A percentile compares a stretch with the other conserved stretches of the same genome.
Evolutionary conservation across 306 rosid species (phyloP).

Genomic region (Acacia crassicarpa): DNA sequence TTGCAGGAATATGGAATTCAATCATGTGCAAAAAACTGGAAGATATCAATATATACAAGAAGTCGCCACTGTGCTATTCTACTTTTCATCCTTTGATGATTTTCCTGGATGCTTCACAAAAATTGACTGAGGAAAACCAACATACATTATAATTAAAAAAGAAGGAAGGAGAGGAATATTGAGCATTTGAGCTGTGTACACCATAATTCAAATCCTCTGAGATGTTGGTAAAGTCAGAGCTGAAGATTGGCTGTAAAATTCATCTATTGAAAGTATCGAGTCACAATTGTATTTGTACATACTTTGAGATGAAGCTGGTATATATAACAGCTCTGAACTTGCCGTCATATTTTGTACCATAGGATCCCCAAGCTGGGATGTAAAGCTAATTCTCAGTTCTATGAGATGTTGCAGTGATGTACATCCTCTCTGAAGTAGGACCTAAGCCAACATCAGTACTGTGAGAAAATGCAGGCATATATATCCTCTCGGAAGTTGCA

Average conservation of each 20-base stretch:
- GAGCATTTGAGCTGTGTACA: not conserved
- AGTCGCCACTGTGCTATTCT: not conserved
- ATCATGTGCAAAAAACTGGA: not conserved
- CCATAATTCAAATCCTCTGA: constrained; percentile 38
- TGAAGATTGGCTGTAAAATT: constrained; percentile 51
- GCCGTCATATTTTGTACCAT: constrained; percentile 39
- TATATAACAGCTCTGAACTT: constrained; percentile 48
- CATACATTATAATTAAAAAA: not conserved
- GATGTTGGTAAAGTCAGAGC: constrained; percentile 44
- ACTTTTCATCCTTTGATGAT: not conserved
- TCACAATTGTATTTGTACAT: constrained; percentile 48
- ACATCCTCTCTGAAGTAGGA: constrained; percentile 45
- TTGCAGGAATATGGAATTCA: not conserved
- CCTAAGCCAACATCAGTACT: constrained; percentile 41
- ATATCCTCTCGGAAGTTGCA: constrained; percentile 33
- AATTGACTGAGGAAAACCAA: constrained; percentile 5
- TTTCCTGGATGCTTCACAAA: not conserved
- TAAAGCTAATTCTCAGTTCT: constrained; percentile 40
- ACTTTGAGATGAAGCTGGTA: constrained; percentile 47
- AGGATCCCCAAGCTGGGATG: constrained; percentile 42
- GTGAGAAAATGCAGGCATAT: constrained; percentile 30
- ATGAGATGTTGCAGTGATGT: constrained; percentile 42
- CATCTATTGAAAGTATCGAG: constrained; percentile 49
- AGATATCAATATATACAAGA: not conserved
- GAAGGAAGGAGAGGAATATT: not conserved